phyloP scores from a whole-genome alignment of 2,329 filamentous ascomycete genomes.

The Ceratocystis diversiconidia region DNA sequence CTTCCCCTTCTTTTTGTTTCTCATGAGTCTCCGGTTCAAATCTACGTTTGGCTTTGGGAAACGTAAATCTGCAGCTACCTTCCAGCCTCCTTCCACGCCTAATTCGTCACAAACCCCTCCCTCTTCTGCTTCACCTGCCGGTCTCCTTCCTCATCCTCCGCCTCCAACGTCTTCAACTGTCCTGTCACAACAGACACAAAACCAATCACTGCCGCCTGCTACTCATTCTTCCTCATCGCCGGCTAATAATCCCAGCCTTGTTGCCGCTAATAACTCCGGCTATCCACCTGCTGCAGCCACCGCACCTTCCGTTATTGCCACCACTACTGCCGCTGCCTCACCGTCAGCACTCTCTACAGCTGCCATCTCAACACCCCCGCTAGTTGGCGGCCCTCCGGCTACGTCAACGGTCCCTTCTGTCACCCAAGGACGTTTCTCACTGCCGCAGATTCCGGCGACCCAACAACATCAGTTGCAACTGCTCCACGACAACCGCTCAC shows the following conservation, averaged over 20 bases:
- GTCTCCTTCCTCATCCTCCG: constrained; percentile 4
- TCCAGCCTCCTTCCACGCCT: constrained; percentile 26
- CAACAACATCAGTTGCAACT: constrained; percentile 12
- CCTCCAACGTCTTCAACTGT: not conserved
- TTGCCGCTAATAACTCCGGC: constrained; percentile 24
- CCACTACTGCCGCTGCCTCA: constrained; percentile 16
- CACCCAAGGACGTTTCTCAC: constrained; percentile 9
- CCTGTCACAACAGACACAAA: not conserved
- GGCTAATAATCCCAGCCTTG: constrained; percentile 23
- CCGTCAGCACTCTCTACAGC: not conserved
- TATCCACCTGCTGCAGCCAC: not conserved
- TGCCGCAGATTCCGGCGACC: constrained; percentile 10
- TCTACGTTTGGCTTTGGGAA: constrained; percentile 68
- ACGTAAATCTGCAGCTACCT: constrained; percentile 48
- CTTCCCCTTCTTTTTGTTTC: constrained; percentile 27
- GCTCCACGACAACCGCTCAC: constrained; percentile 11
- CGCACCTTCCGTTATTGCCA: not conserved
- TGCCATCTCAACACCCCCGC: constrained; percentile 7
- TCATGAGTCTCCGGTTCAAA: constrained; percentile 64
- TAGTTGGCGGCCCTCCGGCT: not conserved
- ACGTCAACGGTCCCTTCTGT: not conserved
- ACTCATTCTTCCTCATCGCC: not conserved
- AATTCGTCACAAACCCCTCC: constrained; percentile 13
- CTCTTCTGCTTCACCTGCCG: constrained; percentile 8
- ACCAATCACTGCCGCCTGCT: not conserved